Base-by-base conservation (phyloP, 2,329 filamentous ascomycete species). In the Podosphaera aphanis region DNA sequence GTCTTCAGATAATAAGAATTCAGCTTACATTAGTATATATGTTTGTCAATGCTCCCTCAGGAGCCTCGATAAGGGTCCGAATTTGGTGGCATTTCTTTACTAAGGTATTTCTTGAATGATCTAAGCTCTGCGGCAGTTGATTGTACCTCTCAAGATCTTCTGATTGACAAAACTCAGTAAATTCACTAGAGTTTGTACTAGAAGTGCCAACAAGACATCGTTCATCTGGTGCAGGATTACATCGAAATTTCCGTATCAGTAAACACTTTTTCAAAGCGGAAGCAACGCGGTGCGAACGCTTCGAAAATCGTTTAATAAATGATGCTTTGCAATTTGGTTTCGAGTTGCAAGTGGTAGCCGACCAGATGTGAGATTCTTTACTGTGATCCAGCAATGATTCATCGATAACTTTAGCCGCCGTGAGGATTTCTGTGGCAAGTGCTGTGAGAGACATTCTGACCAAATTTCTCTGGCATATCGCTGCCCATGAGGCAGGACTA, bases 11-110 rank as follows among this genome's bases (percentile, higher is more conserved):
- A 20, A 2, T 15, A 20, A 11, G 10, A 1, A 2, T 20, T 39
- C 20, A n/a, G 15, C 40, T 42, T 27, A 42, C 40, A 29, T 42
- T 42, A 11, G 21, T 42, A 29, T 42, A 42, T 27, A 42, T 42
- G 16, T 42, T 42, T 15, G 16, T 29, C 23, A 42, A 10, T 25
- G 40, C 40, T 16, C 19, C 25, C 13, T 42, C 40, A 10, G 40
- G 40, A 16, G 40, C n/a, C 16, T 42, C 40, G 18, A 42, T 27
- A 10, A 42, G 25, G 16, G 40, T 18, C 23, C 40, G 8, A 10
- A 42, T 27, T 19, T 16, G 23, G 11, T 42, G 40, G 16, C 40
- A 42, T 8, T 42, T 42, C 5, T 42, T 27, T 8, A 42, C 25
- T n/a, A 42, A 16, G 4, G 25, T 18, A 13, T 29, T 23, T 16